These are phyloP conservation scores for Coemansia sp. DNA, from an alignment of 192 early-diverging fungal genomes.

Conservation along the genomic window DNA sequence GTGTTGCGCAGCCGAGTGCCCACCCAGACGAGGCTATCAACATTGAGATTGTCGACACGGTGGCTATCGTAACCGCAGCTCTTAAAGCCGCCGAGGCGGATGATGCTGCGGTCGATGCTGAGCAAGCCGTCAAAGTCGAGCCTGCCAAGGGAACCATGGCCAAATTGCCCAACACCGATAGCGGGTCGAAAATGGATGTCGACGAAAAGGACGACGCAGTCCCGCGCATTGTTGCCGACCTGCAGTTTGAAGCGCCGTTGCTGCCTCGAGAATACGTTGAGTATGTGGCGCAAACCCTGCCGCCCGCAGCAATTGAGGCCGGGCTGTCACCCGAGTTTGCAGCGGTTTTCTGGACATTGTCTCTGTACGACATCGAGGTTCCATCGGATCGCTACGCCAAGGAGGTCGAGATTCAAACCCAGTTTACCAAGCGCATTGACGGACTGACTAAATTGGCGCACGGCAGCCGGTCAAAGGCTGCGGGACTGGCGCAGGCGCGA, in stretches of 20 bases:
- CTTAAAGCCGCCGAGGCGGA: too few species aligned
- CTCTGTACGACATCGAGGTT: conserved; percentile 37
- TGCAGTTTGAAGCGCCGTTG: conserved; percentile 38
- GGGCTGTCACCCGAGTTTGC: conserved; percentile 45
- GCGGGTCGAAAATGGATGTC: conserved; percentile 9
- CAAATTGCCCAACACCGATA: too few species aligned
- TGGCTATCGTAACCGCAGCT: too few species aligned
- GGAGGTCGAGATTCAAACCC: conserved; percentile 23
- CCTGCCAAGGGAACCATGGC: too few species aligned
- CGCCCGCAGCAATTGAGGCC: conserved; percentile 8
- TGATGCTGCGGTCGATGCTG: too few species aligned
- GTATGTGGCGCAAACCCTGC: conserved; percentile 25
- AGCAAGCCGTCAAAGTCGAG: too few species aligned
- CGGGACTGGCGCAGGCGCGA: conserved; percentile 20
- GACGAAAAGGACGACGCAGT: not conserved
- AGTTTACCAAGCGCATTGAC: conserved; percentile 33
- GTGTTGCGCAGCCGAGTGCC: too few species aligned
- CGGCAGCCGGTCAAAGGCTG: conserved; percentile 20
- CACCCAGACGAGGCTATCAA: too few species aligned
- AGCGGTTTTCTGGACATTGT: conserved; percentile 39
- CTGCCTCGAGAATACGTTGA: conserved; percentile 37
- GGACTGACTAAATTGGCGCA: conserved; percentile 11
- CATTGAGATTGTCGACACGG: too few species aligned
- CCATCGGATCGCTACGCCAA: conserved; percentile 35
- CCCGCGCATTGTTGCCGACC: conserved; percentile 19